phyloP scores from a whole-genome alignment of 2,329 filamentous ascomycete genomes.

The Aspergillus novoparasiticus region DNA sequence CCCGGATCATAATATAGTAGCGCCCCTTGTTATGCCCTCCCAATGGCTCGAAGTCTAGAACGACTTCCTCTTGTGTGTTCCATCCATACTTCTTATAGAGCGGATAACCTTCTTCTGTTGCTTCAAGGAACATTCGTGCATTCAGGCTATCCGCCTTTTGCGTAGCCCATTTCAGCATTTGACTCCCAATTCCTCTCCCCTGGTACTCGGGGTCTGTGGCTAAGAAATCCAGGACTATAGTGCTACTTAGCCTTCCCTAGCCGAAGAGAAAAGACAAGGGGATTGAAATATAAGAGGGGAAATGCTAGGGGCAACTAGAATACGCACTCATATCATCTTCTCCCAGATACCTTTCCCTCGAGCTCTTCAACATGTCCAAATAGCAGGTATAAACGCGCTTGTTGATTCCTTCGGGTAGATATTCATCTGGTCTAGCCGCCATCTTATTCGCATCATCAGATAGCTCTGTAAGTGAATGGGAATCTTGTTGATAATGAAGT shows the following conservation, averaged over 20 bases:
- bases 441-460: conserved; percentile 43
- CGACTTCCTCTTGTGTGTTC: conserved; percentile 38
- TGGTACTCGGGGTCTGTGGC: conserved; percentile 16
- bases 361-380: conserved; percentile 15
- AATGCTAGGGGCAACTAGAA: neutral
- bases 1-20: conserved; percentile 9
- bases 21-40: conserved; percentile 16
- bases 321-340: conserved; percentile 19
- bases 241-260: neutral
- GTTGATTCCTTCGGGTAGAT: conserved; percentile 41
- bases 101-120: conserved; percentile 50
- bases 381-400: conserved; percentile 39
- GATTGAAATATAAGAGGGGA: neutral
- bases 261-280: neutral
- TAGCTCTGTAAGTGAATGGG: conserved; percentile 28
- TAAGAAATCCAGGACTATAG: conserved; percentile 19
- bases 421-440: neutral
- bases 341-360: conserved; percentile 4
- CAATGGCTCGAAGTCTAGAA: conserved; percentile 37
- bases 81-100: conserved; percentile 57
- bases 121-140: conserved; percentile 53
- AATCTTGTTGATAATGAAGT: neutral
- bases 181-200: conserved; percentile 18
- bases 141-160: conserved; percentile 49
- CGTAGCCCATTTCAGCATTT: conserved; percentile 47